Evolutionary conservation across 2,329 filamentous ascomycete species (phyloP), one percentile per base, ranked within the genome.

Genomic region (Fusarium floridanum): DNA sequence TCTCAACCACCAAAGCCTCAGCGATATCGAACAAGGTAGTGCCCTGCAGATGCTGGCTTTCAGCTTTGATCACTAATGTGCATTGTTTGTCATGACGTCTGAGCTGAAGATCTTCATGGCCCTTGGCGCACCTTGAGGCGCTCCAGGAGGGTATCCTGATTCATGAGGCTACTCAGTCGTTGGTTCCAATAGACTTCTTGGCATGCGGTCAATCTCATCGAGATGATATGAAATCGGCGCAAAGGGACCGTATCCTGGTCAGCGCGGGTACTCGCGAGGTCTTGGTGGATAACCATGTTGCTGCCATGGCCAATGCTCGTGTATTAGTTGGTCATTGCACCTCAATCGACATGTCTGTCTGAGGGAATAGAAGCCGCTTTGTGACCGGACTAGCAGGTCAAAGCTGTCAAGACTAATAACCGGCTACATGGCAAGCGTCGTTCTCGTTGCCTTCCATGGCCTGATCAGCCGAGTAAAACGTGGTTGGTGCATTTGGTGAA

Each of bases 131-230:
- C 66, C n/a, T 48, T 22, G 27, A 27, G 22, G 60, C 39, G 32
- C 22, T 32, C 10, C 48, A 22, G 45, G 45, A 61, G 37, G 34
- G 24, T 37, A 62, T 50, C 27, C 70, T 63, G 9, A 45, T 71
- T 36, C 34, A 36, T 36, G 53, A 73, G 43, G 67, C 43, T 57
- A 34, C 32, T 61, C 17, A 29, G 14, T 29, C 6, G 56, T 60
- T 66, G 56, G 56, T 29, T 59, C 59, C 67, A 50, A 24, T 43
- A 65, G 61, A 55, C 34, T 27, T 61, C 53, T 68, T 39, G 37
- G 61, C 73, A 60, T 64, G 50, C 64, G 59, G 22, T 45, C 17
- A 61, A 75, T 70, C 68, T 68, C 59, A 75, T 71, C 43, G 65
- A 73, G 37, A 77, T 70, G 64, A 63, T 61, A 67, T 68, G 59